A percentile compares a stretch with the other conserved stretches of the same genome.
These are phyloP conservation scores for Lentithecium fluviatile DNA, from an alignment of 495 filamentous ascomycete genomes.

Conservation along the genomic window DNA sequence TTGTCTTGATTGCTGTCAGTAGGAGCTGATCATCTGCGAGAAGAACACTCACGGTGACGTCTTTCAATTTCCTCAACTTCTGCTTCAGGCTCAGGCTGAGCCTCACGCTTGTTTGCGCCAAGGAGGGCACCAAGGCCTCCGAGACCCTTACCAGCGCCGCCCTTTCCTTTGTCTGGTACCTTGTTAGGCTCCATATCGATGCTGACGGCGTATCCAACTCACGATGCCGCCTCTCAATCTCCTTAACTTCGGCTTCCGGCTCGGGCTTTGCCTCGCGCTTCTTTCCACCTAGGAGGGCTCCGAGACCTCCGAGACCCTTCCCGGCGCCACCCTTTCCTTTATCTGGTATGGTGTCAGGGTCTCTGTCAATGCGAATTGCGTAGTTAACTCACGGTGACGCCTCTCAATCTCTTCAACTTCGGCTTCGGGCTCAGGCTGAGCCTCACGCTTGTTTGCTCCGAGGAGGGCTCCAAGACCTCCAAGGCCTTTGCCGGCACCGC, in stretches of 20 bases:
- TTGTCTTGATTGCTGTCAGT: too few relatives aligned
- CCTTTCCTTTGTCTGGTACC: neutral
- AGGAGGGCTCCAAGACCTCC: too few relatives aligned
- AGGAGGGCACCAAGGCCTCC: neutral
- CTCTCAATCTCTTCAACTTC: conserved; percentile 3
- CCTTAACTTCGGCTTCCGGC: neutral
- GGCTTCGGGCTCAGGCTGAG: neutral
- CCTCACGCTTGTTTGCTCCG: neutral
- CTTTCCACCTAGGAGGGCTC: too few relatives aligned
- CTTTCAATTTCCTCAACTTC: conserved; percentile 1
- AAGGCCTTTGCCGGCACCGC: neutral
- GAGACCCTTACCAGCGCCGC: conserved; percentile 2
- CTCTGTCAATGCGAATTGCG: neutral
- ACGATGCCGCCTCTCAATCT: conserved; percentile 11
- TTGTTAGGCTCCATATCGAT: neutral
- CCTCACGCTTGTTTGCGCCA: neutral
- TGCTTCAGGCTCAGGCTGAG: neutral
- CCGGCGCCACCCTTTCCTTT: neutral
- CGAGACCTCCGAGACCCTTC: conserved; percentile 10
- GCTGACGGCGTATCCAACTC: neutral
- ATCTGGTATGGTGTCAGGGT: neutral
- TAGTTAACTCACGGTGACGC: conserved; percentile 13
- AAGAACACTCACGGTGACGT: too few relatives aligned
- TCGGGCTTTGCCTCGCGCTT: neutral
- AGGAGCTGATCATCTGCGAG: too few relatives aligned